phyloP scores from a whole-genome alignment of 2,329 filamentous ascomycete species.

The Alternaria rosae region DNA sequence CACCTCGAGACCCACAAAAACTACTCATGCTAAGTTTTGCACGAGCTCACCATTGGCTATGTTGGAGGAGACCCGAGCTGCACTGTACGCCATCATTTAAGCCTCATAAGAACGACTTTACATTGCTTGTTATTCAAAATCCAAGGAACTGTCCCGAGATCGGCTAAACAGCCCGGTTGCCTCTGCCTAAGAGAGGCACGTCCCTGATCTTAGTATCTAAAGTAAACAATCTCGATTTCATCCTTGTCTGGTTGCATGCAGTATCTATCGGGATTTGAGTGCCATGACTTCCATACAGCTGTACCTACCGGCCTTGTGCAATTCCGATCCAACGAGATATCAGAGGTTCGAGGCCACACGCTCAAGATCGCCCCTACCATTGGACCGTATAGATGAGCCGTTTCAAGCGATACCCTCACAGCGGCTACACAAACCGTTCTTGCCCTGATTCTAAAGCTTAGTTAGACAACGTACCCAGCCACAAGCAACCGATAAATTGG shows the following conservation, averaged over 20 bases:
- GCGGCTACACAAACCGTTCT: not conserved
- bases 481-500: slow-evolving; percentile 6
- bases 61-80: not conserved
- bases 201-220: not conserved
- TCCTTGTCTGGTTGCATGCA: not conserved
- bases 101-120: not conserved
- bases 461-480: not conserved
- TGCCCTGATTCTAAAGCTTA: not conserved
- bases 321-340: not conserved
- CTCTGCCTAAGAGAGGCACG: not conserved
- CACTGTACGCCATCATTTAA: not conserved
- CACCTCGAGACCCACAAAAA: not conserved
- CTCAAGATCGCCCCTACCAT: not conserved
- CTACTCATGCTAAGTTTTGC: not conserved
- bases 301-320: not conserved
- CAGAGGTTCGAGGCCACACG: not conserved
- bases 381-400: not conserved
- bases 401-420: not conserved
- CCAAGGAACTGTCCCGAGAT: not conserved
- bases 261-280: not conserved
- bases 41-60: not conserved
- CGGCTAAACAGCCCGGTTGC: not conserved
- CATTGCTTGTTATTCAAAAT: not conserved
- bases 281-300: not conserved
- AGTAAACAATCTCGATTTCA: not conserved